A percentile compares a stretch with the other conserved stretches of the same genome.
phyloP scores from a whole-genome alignment of 2,329 filamentous ascomycete genomes.

The Paraphoma sp. region DNA sequence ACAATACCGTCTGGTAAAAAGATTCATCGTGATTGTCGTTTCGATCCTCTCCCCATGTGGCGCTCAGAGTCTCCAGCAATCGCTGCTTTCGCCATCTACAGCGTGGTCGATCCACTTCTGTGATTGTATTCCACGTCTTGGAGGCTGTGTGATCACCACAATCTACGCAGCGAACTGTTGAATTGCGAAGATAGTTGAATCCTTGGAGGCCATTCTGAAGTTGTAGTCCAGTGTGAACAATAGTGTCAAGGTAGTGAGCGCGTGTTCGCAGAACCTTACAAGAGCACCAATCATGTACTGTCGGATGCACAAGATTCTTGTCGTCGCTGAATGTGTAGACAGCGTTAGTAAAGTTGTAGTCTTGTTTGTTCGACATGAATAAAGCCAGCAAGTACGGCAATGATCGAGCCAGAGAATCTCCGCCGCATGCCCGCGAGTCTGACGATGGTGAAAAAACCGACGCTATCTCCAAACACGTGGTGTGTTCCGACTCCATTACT shows the following conservation, averaged over 20 bases:
- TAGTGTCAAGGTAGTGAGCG: slow-evolving; percentile 13
- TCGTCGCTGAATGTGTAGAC: not conserved
- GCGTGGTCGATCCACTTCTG: too few species aligned
- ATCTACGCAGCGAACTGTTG: too few species aligned
- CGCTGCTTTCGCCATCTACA: too few species aligned
- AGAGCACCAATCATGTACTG: not conserved
- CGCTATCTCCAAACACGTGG: too few species aligned
- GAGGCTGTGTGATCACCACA: too few species aligned
- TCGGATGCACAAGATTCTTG: not conserved
- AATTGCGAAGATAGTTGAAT: too few species aligned
- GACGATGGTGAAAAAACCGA: too few species aligned
- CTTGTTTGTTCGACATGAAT: not conserved
- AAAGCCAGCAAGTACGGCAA: not conserved
- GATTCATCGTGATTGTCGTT: too few species aligned
- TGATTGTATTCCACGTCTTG: too few species aligned
- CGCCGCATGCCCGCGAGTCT: not conserved
- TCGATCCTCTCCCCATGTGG: too few species aligned
- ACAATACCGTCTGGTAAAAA: not conserved
- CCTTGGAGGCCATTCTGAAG: too few species aligned
- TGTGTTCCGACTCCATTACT: not conserved
- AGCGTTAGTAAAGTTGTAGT: not conserved
- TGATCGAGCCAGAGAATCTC: not conserved
- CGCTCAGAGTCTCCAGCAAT: too few species aligned
- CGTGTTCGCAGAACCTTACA: slow-evolving; percentile 1
- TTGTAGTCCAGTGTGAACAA: not conserved